Percentiles rank a stretch among this genome's conserved stretches.
These are phyloP conservation scores for Myxozyma geophila DNA, from an alignment of 805 yeast genomes.

Conservation along the genomic window DNA sequence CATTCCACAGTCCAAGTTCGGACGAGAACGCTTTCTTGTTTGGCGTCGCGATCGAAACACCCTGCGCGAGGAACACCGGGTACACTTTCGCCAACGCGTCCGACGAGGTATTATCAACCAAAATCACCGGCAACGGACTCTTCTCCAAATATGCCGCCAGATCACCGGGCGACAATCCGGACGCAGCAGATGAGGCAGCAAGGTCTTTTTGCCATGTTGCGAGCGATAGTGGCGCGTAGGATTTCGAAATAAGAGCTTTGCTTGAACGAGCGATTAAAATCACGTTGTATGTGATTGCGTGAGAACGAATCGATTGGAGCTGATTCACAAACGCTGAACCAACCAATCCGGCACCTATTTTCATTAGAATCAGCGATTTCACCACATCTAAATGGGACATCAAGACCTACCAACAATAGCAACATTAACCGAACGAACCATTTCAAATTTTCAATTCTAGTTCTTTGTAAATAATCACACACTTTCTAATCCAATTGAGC, in stretches of 20 bases:
- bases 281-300: slow-evolving; percentile 71
- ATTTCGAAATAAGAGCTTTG: slow-evolving; percentile 68
- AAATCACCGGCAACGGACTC: slow-evolving; percentile 74
- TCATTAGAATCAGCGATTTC: background rate
- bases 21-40: slow-evolving; percentile 96
- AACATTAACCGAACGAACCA: slow-evolving; percentile 63
- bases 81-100: slow-evolving; percentile 75
- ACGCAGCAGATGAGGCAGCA: slow-evolving; percentile 51
- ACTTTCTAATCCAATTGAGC: too few relatives aligned
- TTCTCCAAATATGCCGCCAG: slow-evolving; percentile 65
- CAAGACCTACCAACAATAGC: slow-evolving; percentile 63
- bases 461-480: background rate
- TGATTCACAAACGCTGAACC: slow-evolving; percentile 84
- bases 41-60: slow-evolving; percentile 95
- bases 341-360: slow-evolving; percentile 84
- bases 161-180: slow-evolving; percentile 59
- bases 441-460: slow-evolving; percentile 36
- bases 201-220: slow-evolving; percentile 59
- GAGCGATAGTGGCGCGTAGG: slow-evolving; percentile 73
- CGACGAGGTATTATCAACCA: slow-evolving; percentile 94
- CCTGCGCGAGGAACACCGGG: slow-evolving; percentile 70
- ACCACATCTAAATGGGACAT: background rate
- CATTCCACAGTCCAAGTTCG: slow-evolving; percentile 73
- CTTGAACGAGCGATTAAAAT: slow-evolving; percentile 77
- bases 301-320: slow-evolving; percentile 49